Evolutionary conservation across 2,329 filamentous ascomycete species (phyloP).

Genomic region (Coniella lustricola): DNA sequence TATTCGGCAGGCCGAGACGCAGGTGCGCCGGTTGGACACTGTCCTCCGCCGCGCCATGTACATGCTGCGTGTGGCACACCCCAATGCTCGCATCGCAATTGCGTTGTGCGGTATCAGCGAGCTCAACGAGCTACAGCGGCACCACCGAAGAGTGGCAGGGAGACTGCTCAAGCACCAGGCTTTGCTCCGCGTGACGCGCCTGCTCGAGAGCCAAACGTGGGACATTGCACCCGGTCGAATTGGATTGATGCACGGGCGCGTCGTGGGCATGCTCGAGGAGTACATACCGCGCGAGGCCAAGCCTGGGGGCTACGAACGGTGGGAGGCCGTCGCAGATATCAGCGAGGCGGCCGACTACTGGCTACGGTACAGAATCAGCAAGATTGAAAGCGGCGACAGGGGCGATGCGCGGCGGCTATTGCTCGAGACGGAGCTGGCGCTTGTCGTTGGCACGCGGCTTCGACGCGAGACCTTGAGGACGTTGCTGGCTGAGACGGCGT

Average conservation of each 20-base stretch:
- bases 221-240: neutral
- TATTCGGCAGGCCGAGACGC: constrained; percentile 10
- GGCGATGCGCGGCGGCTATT: neutral
- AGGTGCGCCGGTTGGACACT: constrained; percentile 2
- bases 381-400: constrained; percentile 7
- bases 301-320: neutral
- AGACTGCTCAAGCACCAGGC: constrained; percentile 12
- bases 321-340: neutral
- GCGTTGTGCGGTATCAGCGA: neutral
- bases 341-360: constrained; percentile 2
- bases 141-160: constrained; percentile 1
- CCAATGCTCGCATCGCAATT: neutral
- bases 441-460: neutral
- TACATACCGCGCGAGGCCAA: neutral
- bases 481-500: neutral
- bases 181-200: constrained; percentile 4
- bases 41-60: neutral
- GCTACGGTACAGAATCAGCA: constrained; percentile 10
- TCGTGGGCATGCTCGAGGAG: neutral
- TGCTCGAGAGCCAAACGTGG: constrained; percentile 8
- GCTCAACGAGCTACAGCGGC: neutral
- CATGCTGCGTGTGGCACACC: neutral
- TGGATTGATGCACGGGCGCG: neutral
- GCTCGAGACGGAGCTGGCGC: constrained; percentile 5
- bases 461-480: neutral